Evolutionary conservation across 371 early-diverging fungal genomes (phyloP), one percentile per base, ranked within the genome.

Genomic region (Rhizoclosmatium hyalinum): DNA sequence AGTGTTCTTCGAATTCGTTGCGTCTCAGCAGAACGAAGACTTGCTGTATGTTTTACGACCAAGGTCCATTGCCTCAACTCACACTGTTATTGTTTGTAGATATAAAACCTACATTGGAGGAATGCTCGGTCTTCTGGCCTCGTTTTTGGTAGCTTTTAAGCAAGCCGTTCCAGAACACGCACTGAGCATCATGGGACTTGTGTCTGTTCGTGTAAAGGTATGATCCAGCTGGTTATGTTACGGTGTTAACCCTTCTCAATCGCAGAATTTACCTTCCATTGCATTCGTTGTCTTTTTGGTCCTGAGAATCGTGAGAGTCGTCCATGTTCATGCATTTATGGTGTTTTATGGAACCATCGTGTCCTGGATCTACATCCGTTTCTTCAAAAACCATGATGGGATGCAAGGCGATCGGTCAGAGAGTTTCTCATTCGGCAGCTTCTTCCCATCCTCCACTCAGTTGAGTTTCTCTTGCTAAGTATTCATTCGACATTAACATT

Each of bases 391-490:
- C 43, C 91, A 92, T 73, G 93, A 93, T 80, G 94, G 93, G 45
- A 86, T 92, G 45, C 84, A 85, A 63, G 95, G 95, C 12, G 95
- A 94, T 79, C 88, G 92, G 55, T 90, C 91, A 74, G 95, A 94
- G 71, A 87, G 93, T 1, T 95, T 95, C 87, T 89, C 91, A 1
- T 87, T 95, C 62, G 89, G 89, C 2, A 90, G 91, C 41, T 95
- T 95, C 70, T 94, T 93, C 77, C 95, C 95, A 3, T 92, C 93
- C 54, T 81, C 89, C 45, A 76, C 92, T 46, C 93, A 92, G 93
- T 86, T 65, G 42, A 5, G 10, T 3, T 3, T 66, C 45, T 41
- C 53, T n/a, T 53, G n/a, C n/a, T 53, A 19, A 4, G 39, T 43
- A n/a, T 1, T 53, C n/a, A 12, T 53, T 53, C 53, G 58, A 58